Base-by-base conservation (phyloP, 208 protist species). In the Acanthamoeba triangularis region DNA sequence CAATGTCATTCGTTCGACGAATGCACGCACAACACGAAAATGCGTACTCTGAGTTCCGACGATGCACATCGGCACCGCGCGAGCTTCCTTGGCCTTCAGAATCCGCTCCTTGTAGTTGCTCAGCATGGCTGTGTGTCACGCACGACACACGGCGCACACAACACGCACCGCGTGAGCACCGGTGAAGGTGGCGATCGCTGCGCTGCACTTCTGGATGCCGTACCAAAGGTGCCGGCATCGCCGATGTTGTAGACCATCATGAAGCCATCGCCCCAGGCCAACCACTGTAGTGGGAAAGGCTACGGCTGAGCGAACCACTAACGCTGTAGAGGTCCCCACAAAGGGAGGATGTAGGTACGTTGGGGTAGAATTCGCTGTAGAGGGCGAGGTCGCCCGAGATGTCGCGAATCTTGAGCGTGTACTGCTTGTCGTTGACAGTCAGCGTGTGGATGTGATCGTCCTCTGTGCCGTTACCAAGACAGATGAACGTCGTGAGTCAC, bases 211-310 rank as follows among this genome's bases (percentile, higher is more conserved):
- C 44, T 1, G 14, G 44, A 49, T 11, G 44, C 3, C 44, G 44
- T 80, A 80, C 72, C 80, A 63, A 90, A 90, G 18, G 30, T 90
- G n/a, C 80, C 80, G 35, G 80, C 80, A n/a, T 90, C 80, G 25
- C 41, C 80, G 44, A 90, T 90, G 52, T 63, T 90, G 35, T 90
- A 90, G 30, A 90, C 44, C 52, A 63, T 33, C 20, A 90, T 54
- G 52, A 90, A 90, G n/a, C 80, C 80, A 37, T 90, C 44, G 23
- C 72, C 72, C 72, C 72, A 80, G 20, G 72, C 18, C 33, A 80
- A 35, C 72, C 72, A 80, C 72, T 80, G 72, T 33, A 13, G 11
- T 14, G 37, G 33, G 35, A 44, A 5, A 41, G 44, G 44, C 28
- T 5, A 6, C 1, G 78, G 44, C 28, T 52, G 16, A 59, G 20